A percentile compares a stretch with the other conserved stretches of the same genome.
Conservation (phyloP, 2,329 filamentous ascomycete genomes). For the Dryadomyces quercivorus region DNA sequence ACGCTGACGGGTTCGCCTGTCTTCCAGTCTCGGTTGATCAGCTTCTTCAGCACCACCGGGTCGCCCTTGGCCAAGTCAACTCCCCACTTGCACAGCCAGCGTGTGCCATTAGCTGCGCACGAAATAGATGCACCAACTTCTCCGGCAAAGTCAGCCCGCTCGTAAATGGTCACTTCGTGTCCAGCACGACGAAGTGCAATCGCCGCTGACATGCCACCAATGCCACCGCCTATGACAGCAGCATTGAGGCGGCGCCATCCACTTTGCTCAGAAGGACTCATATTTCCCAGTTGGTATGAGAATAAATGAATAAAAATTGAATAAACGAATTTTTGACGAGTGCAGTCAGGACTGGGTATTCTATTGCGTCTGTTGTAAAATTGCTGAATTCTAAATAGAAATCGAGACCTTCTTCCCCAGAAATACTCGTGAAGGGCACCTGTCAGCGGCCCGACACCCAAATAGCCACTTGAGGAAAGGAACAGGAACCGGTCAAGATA, state of each 20-base stretch:
- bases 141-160: conserved; percentile 51
- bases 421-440: neutral
- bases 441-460: neutral
- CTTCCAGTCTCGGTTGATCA: conserved; percentile 60
- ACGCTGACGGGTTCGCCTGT: conserved; percentile 54
- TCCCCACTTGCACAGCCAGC: conserved; percentile 57
- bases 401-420: neutral
- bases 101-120: conserved; percentile 57
- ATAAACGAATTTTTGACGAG: too few relatives aligned
- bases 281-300: neutral
- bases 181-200: conserved; percentile 34
- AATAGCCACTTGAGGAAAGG: neutral
- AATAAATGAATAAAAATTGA: too few relatives aligned
- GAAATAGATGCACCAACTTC: conserved; percentile 57
- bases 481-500: neutral
- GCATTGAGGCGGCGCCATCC: conserved; percentile 15
- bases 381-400: too few relatives aligned
- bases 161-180: conserved; percentile 48
- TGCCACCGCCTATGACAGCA: conserved; percentile 33
- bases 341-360: too few relatives aligned
- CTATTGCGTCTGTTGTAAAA: too few relatives aligned
- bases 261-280: neutral
- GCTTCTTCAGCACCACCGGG: conserved; percentile 50
- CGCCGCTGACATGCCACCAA: conserved; percentile 33
- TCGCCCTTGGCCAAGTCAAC: conserved; percentile 53